Conservation (phyloP, 2,329 filamentous ascomycete species). For the Hypoxylon sp. region DNA sequence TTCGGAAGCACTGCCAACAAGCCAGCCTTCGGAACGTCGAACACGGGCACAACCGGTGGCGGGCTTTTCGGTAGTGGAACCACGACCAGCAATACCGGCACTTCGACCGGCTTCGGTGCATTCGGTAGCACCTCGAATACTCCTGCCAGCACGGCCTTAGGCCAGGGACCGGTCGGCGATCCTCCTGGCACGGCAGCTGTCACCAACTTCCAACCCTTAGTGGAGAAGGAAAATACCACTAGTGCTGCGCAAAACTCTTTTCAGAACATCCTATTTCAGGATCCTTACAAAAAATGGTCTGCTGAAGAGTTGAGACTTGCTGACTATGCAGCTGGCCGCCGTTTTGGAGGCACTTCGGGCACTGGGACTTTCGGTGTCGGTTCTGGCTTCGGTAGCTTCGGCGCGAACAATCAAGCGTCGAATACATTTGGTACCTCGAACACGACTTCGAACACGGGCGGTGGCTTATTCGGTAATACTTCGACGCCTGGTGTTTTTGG, state of each 20-base stretch:
- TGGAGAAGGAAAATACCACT: slow-evolving; percentile 78
- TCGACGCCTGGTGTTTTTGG: slow-evolving; percentile 50
- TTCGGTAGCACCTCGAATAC: slow-evolving; percentile 62
- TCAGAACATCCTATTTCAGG: slow-evolving; percentile 84
- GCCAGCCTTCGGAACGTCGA: slow-evolving; percentile 64
- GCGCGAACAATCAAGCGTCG: slow-evolving; percentile 55
- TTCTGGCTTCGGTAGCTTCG: slow-evolving; percentile 66
- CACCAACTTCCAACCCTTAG: slow-evolving; percentile 76
- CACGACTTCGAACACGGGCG: slow-evolving; percentile 52
- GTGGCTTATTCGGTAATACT: slow-evolving; percentile 59
- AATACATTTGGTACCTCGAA: slow-evolving; percentile 47
- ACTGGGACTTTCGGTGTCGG: slow-evolving; percentile 86
- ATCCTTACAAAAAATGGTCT: slow-evolving; percentile 89
- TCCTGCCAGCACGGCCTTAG: slow-evolving; percentile 61
- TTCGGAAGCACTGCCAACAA: slow-evolving; percentile 57
- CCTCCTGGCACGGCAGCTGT: slow-evolving; percentile 76
- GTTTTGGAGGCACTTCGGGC: slow-evolving; percentile 85
- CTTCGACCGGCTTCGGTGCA: slow-evolving; percentile 49
- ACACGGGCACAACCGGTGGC: slow-evolving; percentile 60
- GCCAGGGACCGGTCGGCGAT: slow-evolving; percentile 66
- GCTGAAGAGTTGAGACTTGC: slow-evolving; percentile 86
- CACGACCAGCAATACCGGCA: slow-evolving; percentile 42
- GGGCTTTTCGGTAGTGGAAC: slow-evolving; percentile 65
- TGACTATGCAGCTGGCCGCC: slow-evolving; percentile 90
- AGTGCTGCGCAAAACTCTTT: slow-evolving; percentile 73